phyloP scores from a whole-genome alignment of 192 early-diverging fungal species.

The Backusella tarrabulga region DNA sequence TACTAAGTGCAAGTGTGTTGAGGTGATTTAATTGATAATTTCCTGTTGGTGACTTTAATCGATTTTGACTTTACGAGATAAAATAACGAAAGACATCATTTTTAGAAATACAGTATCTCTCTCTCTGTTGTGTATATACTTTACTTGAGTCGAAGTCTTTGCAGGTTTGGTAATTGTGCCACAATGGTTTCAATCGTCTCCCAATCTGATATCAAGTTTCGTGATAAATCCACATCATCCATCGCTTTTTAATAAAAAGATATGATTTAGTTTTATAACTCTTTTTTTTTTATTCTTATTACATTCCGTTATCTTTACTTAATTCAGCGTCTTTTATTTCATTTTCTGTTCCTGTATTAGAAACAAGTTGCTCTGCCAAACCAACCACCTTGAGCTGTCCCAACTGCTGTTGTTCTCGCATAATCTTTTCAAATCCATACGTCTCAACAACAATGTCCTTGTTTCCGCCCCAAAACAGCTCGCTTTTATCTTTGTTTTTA shows the following conservation, averaged over 20 bases:
- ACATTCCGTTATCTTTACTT: slow-evolving; percentile 26
- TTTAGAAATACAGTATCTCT: not conserved
- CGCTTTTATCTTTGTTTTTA: slow-evolving; percentile 29
- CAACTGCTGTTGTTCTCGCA: slow-evolving; percentile 35
- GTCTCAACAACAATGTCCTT: slow-evolving; percentile 49
- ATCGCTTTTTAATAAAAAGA: slow-evolving; percentile 34
- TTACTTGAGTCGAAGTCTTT: slow-evolving; percentile 50
- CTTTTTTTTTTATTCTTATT: no score
- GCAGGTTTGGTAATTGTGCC: slow-evolving; percentile 39
- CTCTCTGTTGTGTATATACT: not conserved
- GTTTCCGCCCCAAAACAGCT: slow-evolving; percentile 43
- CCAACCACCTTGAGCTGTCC: slow-evolving; percentile 24
- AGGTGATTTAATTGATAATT: slow-evolving; percentile 30
- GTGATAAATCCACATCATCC: slow-evolving; percentile 53
- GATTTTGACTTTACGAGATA: slow-evolving; percentile 25
- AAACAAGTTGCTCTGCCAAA: slow-evolving; percentile 14
- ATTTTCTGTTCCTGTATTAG: slow-evolving; percentile 15
- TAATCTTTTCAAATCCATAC: slow-evolving; percentile 53
- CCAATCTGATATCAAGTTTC: slow-evolving; percentile 51
- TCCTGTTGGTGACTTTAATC: slow-evolving; percentile 7
- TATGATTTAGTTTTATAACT: not conserved
- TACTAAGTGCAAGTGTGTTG: slow-evolving; percentile 32
- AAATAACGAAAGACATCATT: not conserved
- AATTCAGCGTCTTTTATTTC: slow-evolving; percentile 38
- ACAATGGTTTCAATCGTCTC: slow-evolving; percentile 45